Evolutionary conservation across 208 protist species (phyloP).

Genomic region (Leishmania mexicana): DNA sequence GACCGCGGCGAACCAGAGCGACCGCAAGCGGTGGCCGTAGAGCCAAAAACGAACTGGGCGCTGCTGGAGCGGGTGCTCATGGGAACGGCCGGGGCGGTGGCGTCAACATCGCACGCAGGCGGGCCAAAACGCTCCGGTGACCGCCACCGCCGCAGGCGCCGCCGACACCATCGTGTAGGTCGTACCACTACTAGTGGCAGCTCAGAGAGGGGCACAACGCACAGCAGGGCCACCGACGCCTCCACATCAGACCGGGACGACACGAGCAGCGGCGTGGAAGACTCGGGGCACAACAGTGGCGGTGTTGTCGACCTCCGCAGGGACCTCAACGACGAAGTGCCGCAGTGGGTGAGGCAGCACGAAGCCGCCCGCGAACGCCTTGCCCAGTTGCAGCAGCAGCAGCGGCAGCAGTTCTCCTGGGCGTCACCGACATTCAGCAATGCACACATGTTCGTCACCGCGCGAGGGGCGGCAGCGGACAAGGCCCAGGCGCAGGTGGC

Average conservation of each 20-base stretch:
- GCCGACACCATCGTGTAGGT: background rate
- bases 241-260: background rate
- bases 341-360: slow-evolving; percentile 24
- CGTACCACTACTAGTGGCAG: background rate
- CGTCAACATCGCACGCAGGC: background rate
- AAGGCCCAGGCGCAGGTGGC: background rate
- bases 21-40: background rate
- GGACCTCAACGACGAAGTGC: slow-evolving; percentile 31
- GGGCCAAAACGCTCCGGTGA: background rate
- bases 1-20: background rate
- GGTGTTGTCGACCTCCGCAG: slow-evolving; percentile 4
- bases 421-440: slow-evolving; percentile 2
- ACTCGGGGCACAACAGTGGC: background rate
- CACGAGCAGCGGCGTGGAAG: background rate
- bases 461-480: background rate
- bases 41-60: background rate
- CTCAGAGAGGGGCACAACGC: background rate
- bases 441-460: background rate
- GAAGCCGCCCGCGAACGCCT: slow-evolving; percentile 14
- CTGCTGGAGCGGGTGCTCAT: slow-evolving; percentile 1
- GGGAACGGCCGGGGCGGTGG: background rate
- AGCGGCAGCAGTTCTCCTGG: slow-evolving; percentile 3
- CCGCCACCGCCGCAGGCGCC: background rate
- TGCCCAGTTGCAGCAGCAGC: slow-evolving; percentile 1
- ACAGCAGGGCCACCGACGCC: background rate